phyloP scores from a whole-genome alignment of 73 alveolate genomes.

The Tetrahymena thermophila region DNA sequence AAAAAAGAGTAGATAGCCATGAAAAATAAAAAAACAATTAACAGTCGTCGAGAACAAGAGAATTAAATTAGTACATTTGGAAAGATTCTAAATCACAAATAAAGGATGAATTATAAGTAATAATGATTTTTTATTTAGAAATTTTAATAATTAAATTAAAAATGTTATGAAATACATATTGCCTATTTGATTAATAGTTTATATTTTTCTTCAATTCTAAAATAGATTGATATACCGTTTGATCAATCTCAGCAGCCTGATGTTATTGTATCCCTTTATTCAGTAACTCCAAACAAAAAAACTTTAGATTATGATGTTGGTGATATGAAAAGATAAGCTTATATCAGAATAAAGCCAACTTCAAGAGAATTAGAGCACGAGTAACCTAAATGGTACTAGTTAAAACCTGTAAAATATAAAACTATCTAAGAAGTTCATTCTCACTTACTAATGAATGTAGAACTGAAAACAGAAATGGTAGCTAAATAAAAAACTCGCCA shows the following conservation, averaged over 20 bases:
- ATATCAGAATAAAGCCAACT: conserved; percentile 17
- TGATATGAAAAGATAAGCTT: conserved; percentile 27
- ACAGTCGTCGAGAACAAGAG: background rate
- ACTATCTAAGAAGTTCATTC: conserved; percentile 33
- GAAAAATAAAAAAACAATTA: conserved; percentile 50
- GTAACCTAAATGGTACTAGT: conserved; percentile 41
- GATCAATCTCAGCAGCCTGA: conserved; percentile 80
- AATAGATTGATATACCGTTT: conserved; percentile 54
- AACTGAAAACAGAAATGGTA: conserved; percentile 9
- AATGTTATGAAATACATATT: too few relatives aligned
- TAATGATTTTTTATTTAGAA: background rate
- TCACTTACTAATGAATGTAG: conserved; percentile 18
- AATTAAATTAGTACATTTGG: conserved; percentile 24
- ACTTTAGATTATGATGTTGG: background rate
- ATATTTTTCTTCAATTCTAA: background rate
- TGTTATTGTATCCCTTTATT: conserved; percentile 58
- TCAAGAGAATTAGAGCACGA: conserved; percentile 19
- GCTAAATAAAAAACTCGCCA: conserved; percentile 6
- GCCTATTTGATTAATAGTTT: too few relatives aligned
- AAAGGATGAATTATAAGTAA: background rate
- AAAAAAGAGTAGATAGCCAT: conserved; percentile 17
- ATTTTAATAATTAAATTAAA: background rate
- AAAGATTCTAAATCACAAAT: conserved; percentile 1
- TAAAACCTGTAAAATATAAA: conserved; percentile 23
- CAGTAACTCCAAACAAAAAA: conserved; percentile 29